phyloP scores from a whole-genome alignment of 441 rosid genomes.

The Pelargonium fulgidum region DNA sequence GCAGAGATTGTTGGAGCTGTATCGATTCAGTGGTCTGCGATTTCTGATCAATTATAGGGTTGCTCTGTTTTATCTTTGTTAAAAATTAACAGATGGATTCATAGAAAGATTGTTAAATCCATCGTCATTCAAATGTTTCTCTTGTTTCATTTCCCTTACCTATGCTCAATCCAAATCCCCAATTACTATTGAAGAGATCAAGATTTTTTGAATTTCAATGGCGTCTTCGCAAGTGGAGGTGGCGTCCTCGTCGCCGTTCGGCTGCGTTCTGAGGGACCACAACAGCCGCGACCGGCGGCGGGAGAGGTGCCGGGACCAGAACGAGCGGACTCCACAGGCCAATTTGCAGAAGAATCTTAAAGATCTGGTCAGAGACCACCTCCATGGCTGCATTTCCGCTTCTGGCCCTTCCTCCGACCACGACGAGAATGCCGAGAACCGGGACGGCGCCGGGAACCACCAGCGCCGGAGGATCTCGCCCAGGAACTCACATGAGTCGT shows the following conservation, averaged over 20 bases:
- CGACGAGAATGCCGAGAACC: slow-evolving; percentile 20
- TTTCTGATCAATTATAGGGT: too few relatives aligned
- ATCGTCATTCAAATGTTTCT: too few relatives aligned
- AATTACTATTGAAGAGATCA: too few relatives aligned
- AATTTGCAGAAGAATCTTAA: slow-evolving; percentile 60
- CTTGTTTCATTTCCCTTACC: too few relatives aligned
- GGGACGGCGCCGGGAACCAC: background rate
- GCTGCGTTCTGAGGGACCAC: slow-evolving; percentile 53
- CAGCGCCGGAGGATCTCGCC: background rate
- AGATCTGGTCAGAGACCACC: slow-evolving; percentile 55
- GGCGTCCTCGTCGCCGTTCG: slow-evolving; percentile 50
- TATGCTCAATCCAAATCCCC: background rate
- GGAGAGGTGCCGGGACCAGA: slow-evolving; percentile 30
- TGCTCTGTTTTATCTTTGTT: too few relatives aligned
- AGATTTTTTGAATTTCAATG: slow-evolving; percentile 26
- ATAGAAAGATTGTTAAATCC: too few relatives aligned
- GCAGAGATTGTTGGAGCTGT: too few relatives aligned
- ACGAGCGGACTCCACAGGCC: slow-evolving; percentile 31
- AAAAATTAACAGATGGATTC: too few relatives aligned
- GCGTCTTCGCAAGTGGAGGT: slow-evolving; percentile 71
- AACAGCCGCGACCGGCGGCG: slow-evolving; percentile 31
- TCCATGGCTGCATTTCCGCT: slow-evolving; percentile 36
- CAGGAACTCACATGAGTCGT: background rate
- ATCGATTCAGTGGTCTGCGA: too few relatives aligned
- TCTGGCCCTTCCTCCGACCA: slow-evolving; percentile 10